These are phyloP conservation scores for Alternaria conjuncta DNA, from an alignment of 2,329 filamentous ascomycete species.

Conservation along the genomic window DNA sequence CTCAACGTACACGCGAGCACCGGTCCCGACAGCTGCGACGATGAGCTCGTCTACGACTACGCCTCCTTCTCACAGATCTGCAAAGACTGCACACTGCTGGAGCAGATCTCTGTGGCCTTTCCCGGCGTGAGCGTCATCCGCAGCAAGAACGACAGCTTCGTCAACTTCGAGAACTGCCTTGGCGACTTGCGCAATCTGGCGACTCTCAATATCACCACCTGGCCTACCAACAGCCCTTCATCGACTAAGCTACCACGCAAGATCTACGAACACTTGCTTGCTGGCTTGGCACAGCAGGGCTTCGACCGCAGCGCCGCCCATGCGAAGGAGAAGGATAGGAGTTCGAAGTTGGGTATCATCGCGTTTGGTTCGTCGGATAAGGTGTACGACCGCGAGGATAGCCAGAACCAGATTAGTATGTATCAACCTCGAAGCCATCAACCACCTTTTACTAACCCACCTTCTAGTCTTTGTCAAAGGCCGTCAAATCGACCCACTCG, in stretches of 20 bases:
- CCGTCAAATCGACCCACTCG: constrained; percentile 51
- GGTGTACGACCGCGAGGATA: constrained; percentile 56
- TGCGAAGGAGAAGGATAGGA: constrained; percentile 33
- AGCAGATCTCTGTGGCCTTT: constrained; percentile 57
- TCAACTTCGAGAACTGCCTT: constrained; percentile 51
- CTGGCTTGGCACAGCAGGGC: constrained; percentile 47
- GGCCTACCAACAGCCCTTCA: constrained; percentile 54
- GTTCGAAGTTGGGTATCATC: constrained; percentile 52
- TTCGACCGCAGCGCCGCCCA: constrained; percentile 42
- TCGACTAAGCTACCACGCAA: constrained; percentile 50
- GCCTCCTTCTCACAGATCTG: constrained; percentile 55
- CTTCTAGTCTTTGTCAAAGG: constrained; percentile 52
- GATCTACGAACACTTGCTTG: constrained; percentile 56
- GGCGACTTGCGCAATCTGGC: constrained; percentile 50
- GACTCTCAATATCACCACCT: constrained; percentile 57
- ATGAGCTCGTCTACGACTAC: constrained; percentile 54
- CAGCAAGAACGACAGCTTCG: constrained; percentile 51
- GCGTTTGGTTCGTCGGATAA: constrained; percentile 56
- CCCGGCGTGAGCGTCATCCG: constrained; percentile 54
- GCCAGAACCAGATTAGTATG: constrained; percentile 51
- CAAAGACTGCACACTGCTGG: constrained; percentile 51
- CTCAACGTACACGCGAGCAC: constrained; percentile 54
- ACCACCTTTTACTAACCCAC: background rate
- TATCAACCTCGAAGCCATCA: background rate
- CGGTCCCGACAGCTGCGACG: constrained; percentile 45